phyloP scores from a whole-genome alignment of 768 basidiomycete genomes.

The Exidia glandulosa region DNA sequence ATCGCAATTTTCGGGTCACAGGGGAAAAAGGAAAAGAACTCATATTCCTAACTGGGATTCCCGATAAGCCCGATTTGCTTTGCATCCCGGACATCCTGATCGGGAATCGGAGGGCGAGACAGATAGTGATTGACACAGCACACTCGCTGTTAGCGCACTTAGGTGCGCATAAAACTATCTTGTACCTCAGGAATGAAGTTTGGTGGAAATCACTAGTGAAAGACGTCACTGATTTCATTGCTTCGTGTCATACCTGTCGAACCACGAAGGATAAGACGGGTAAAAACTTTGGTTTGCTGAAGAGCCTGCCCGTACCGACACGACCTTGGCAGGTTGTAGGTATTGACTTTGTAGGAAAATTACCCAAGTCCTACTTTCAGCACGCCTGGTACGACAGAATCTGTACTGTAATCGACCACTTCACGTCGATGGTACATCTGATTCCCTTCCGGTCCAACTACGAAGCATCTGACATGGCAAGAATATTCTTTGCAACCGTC shows the following conservation, averaged over 20 bases:
- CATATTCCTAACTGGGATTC: too few relatives aligned
- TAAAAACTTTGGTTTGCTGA: constrained; percentile 11
- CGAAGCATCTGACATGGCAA: constrained; percentile 16
- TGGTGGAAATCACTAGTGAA: not conserved
- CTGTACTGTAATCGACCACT: constrained; percentile 17
- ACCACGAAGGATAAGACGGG: constrained; percentile 11
- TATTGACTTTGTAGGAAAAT: constrained; percentile 19
- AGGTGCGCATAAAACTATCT: not conserved
- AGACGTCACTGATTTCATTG: constrained; percentile 15
- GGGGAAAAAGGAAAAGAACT: too few relatives aligned
- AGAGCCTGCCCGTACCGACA: constrained; percentile 9
- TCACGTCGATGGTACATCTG: constrained; percentile 24
- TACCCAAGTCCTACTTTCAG: constrained; percentile 6
- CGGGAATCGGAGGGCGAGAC: not conserved
- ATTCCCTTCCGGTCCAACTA: constrained; percentile 17
- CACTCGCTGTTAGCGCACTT: not conserved
- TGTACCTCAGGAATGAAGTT: not conserved
- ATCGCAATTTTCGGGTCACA: too few relatives aligned
- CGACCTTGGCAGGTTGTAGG: constrained; percentile 18
- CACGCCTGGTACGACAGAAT: constrained; percentile 15
- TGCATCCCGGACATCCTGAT: not conserved
- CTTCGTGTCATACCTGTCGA: constrained; percentile 15
- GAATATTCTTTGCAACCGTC: constrained; percentile 19
- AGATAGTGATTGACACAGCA: not conserved
- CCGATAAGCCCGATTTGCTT: not conserved